phyloP scores from a whole-genome alignment of 1,284 basidiomycete genomes.

The Xerocomus amazonicus region DNA sequence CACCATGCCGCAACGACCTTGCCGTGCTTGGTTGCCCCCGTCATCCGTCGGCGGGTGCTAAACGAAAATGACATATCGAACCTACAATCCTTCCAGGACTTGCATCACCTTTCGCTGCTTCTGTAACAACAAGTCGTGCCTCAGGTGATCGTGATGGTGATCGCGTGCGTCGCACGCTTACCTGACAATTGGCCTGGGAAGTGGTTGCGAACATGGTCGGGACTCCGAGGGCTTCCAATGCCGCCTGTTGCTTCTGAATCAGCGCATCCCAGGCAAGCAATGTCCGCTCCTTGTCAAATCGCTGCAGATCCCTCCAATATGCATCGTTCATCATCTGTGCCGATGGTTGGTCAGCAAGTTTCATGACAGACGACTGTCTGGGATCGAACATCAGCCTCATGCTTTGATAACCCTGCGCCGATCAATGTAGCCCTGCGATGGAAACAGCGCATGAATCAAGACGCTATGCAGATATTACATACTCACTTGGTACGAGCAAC shows the following conservation, averaged over 20 bases:
- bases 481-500: constrained; percentile 61
- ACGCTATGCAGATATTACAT: constrained; percentile 2
- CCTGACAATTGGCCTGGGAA: constrained; percentile 51
- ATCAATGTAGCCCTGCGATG: constrained; percentile 50
- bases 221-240: constrained; percentile 55
- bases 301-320: constrained; percentile 58
- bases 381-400: constrained; percentile 60
- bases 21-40: too few relatives aligned
- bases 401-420: constrained; percentile 59
- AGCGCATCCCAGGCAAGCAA: constrained; percentile 72
- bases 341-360: constrained; percentile 11
- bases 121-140: constrained; percentile 27
- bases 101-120: constrained; percentile 41
- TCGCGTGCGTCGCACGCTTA: constrained; percentile 31
- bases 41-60: too few relatives aligned
- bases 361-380: constrained; percentile 4
- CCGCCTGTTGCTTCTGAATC: constrained; percentile 61
- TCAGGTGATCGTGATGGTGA: not conserved
- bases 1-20: too few relatives aligned
- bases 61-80: too few relatives aligned
- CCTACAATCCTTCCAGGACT: constrained; percentile 34
- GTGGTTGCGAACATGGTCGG: constrained; percentile 66
- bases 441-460: constrained; percentile 3
- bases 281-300: constrained; percentile 63
- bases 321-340: constrained; percentile 56